These are phyloP conservation scores for Boletus coccyginus DNA, from an alignment of 768 basidiomycete species.

Conservation along the genomic window DNA sequence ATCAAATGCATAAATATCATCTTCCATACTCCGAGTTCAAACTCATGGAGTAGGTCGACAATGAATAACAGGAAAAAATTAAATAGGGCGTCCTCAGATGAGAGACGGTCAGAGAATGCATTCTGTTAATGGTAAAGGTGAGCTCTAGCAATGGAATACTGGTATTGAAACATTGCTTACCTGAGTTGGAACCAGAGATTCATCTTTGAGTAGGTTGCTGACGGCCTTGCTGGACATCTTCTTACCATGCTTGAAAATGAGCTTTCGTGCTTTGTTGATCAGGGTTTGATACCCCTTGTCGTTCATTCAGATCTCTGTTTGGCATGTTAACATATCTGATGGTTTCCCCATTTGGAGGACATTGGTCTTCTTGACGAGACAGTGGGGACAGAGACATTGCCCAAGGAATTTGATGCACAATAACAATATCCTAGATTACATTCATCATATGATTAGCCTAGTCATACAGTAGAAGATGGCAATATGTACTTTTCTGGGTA, in stretches of 20 bases:
- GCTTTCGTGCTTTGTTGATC: neutral
- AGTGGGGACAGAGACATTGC: neutral
- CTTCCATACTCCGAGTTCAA: no score
- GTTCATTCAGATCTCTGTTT: rapidly evolving
- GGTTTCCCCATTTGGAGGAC: neutral
- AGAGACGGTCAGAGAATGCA: no score
- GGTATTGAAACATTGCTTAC: no score
- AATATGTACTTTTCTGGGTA: slow-evolving; percentile 9
- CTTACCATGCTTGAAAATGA: neutral
- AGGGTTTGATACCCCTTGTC: rapidly evolving
- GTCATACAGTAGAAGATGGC: rapidly evolving
- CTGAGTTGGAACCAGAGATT: neutral
- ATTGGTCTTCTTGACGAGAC: neutral
- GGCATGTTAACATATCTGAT: neutral
- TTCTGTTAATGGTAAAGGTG: no score
- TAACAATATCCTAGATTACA: neutral
- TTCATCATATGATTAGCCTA: neutral
- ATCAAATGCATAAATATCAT: no score
- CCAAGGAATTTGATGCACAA: slow-evolving; percentile 5
- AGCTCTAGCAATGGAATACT: no score
- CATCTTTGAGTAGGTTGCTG: neutral
- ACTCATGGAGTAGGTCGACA: no score
- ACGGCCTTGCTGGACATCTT: neutral
- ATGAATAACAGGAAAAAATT: no score
- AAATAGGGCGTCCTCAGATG: no score